A percentile compares a stretch with the other conserved stretches of the same genome.
Evolutionary conservation across 2,329 filamentous ascomycete genomes (phyloP).

Genomic region (Colletotrichum gigasporum): DNA sequence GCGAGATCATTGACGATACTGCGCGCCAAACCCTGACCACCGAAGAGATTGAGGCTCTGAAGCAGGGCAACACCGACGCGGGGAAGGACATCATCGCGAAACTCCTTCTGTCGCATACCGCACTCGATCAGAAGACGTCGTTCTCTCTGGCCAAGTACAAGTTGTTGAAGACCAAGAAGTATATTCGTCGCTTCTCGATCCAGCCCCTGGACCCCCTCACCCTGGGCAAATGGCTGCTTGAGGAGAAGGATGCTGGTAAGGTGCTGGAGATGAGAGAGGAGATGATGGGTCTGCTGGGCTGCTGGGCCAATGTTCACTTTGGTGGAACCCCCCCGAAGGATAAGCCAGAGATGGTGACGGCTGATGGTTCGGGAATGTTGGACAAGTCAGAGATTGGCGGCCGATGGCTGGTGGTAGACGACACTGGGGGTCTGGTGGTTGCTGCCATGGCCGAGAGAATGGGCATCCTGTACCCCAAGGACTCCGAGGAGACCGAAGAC

Average conservation of each 20-base stretch:
- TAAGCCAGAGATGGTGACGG: conserved; percentile 25
- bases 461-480: conserved; percentile 73
- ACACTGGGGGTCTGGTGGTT: conserved; percentile 84
- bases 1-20: conserved; percentile 67
- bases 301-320: conserved; percentile 91
- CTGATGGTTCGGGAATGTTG: conserved; percentile 72
- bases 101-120: conserved; percentile 87
- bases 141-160: conserved; percentile 98
- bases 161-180: conserved; percentile 92
- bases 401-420: conserved; percentile 85
- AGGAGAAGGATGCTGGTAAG: conserved; percentile 50
- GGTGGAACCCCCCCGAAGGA: conserved; percentile 51
- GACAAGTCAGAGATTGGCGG: conserved; percentile 63
- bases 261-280: conserved; percentile 47
- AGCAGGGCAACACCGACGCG: conserved; percentile 78
- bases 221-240: conserved; percentile 79
- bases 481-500: conserved; percentile 42
- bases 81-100: conserved; percentile 94
- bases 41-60: conserved; percentile 79
- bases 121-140: conserved; percentile 90
- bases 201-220: conserved; percentile 83
- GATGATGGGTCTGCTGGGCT: conserved; percentile 73
- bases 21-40: conserved; percentile 81
- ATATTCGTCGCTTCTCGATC: conserved; percentile 86
- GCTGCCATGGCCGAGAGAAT: conserved; percentile 89